Base-by-base conservation (phyloP, 2,329 filamentous ascomycete species). In the Penicillium hordei region DNA sequence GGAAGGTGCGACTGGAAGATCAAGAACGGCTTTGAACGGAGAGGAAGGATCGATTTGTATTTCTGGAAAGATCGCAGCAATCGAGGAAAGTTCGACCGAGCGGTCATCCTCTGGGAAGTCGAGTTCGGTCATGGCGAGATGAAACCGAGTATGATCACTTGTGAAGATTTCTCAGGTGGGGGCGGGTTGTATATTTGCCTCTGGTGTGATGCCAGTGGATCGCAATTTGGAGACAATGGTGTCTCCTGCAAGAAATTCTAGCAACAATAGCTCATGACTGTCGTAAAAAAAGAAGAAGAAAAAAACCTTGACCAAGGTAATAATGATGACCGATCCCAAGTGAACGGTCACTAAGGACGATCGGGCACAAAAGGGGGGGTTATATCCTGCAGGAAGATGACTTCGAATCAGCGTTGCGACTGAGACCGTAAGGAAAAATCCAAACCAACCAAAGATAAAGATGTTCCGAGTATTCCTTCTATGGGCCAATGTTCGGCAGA, bases 31-130 rank as follows among this genome's bases (percentile, higher is more conserved):
- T 55, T 73, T 72, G 65, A 81, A 83, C 0, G 78, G 75, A 34
- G 76, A 68, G 9, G 67, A 64, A 9, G 78, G 67, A 52, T 85
- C 78, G 58, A 82, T 70, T 33, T 75, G 71, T 19, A 87, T 79
- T 72, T 88, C 85, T 1, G 85, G 85, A 59, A 79, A 88, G 56
- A 88, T 88, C 49, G 85, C 84, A 44, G 79, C 77, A 57, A 88
- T 79, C 25, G 84, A 81, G 10, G 78, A 79, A 46, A 88, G 75
- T 72, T 88, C 85, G 64, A 86, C 79, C 31, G 78, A 76, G 60
- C 85, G 81, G 64, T 87, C 85, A 67, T 87, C 84, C 13, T 82
- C 79, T 12, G 57, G 53, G 21, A 57, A 55, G 17, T 67, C 65
- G 52, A 70, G 65, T 62, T 77, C 76, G 48, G 73, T 69, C 76